These are phyloP conservation scores for Neocatenulostroma microsporum DNA, from an alignment of 2,329 filamentous ascomycete species.

Conservation along the genomic window DNA sequence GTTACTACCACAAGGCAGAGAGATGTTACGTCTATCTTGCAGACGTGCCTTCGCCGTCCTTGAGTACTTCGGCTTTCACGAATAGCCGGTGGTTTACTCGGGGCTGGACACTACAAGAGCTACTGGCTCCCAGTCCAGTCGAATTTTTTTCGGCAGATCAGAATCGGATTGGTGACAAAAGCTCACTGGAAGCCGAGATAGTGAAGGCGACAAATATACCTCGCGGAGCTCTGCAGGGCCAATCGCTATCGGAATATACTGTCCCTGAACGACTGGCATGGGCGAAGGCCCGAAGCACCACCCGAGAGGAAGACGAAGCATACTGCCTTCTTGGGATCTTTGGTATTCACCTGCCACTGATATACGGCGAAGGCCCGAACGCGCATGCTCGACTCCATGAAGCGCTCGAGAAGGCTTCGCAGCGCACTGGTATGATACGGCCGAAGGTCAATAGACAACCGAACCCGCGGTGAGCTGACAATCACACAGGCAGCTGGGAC, in stretches of 20 bases:
- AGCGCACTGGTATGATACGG: too few relatives aligned
- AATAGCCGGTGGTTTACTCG: constrained; percentile 11
- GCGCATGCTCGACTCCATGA: too few relatives aligned
- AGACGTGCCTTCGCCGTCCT: constrained; percentile 7
- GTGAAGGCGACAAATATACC: constrained; percentile 6
- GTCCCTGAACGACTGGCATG: constrained; percentile 9
- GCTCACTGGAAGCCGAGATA: constrained; percentile 3
- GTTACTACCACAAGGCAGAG: constrained; percentile 14
- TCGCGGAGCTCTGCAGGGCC: constrained; percentile 1
- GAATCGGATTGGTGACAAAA: constrained; percentile 3
- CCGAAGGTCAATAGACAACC: too few relatives aligned
- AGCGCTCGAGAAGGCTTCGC: too few relatives aligned
- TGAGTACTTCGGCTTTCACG: constrained; percentile 2
- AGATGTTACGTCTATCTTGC: constrained; percentile 15
- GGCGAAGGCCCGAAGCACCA: constrained; percentile 9
- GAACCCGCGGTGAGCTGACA: too few relatives aligned
- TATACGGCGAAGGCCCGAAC: constrained; percentile 14
- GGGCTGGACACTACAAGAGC: constrained; percentile 14
- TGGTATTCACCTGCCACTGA: constrained; percentile 8
- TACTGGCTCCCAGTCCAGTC: constrained; percentile 9
- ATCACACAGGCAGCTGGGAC: too few relatives aligned
- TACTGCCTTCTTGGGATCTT: constrained; percentile 14
- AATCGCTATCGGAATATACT: neutral
- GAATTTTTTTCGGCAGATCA: constrained; percentile 9
- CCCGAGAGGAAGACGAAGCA: constrained; percentile 7